phyloP scores from a whole-genome alignment of 2,329 filamentous ascomycete genomes.

The Apiospora phragmitis region DNA sequence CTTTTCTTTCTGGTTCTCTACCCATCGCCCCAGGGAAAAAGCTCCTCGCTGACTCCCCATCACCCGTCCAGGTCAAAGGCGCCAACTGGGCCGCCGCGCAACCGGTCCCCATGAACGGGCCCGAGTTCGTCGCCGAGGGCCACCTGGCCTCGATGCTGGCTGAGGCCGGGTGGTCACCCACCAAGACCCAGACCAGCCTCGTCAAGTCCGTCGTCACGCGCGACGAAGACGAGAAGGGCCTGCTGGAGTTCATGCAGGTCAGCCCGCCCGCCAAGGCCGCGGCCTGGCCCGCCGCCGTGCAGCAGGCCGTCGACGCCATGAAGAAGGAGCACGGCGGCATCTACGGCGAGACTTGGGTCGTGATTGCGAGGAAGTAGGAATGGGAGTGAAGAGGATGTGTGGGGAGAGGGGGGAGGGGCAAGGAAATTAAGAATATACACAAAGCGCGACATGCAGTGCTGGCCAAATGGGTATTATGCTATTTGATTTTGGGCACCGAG shows the following conservation, averaged over 20 bases:
- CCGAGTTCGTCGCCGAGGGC: constrained; percentile 26
- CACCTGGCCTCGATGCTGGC: constrained; percentile 20
- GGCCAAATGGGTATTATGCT: neutral
- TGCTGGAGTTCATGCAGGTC: constrained; percentile 25
- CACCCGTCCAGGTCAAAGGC: neutral
- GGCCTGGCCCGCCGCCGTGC: constrained; percentile 25
- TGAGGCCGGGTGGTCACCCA: constrained; percentile 22
- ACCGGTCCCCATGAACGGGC: constrained; percentile 26
- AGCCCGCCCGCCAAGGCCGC: constrained; percentile 21
- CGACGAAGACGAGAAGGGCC: constrained; percentile 17
- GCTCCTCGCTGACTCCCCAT: neutral
- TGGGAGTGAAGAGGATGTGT: neutral
- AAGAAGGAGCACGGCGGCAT: constrained; percentile 23
- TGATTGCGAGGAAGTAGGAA: constrained; percentile 22
- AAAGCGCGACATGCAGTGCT: neutral
- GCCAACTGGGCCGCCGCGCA: constrained; percentile 25
- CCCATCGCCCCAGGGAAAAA: neutral
- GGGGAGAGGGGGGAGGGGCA: neutral
- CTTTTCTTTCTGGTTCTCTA: neutral
- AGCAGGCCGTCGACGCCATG: constrained; percentile 20
- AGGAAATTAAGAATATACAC: neutral
- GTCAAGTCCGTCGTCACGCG: constrained; percentile 17
- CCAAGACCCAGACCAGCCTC: neutral
- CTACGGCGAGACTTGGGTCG: constrained; percentile 24
- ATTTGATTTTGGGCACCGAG: neutral